Evolutionary conservation across 1,284 basidiomycete genomes (phyloP).

Genomic region (Leccinum pallidistipes): DNA sequence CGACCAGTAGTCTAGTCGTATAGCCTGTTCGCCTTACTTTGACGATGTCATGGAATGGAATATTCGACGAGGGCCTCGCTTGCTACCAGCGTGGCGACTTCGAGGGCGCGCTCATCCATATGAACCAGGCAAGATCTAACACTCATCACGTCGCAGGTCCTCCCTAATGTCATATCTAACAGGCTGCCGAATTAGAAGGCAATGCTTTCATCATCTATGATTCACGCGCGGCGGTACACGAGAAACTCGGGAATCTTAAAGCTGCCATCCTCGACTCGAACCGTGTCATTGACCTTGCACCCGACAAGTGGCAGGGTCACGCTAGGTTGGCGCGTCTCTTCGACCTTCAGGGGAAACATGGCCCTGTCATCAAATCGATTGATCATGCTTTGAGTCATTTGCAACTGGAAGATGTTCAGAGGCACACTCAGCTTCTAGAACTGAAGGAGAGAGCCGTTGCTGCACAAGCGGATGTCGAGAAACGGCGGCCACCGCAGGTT

Average conservation of each 20-base stretch:
- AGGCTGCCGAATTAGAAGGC: conserved; percentile 53
- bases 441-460: conserved; percentile 37
- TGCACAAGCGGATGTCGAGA: conserved; percentile 18
- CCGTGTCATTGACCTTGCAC: conserved; percentile 60
- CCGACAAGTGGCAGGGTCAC: conserved; percentile 60
- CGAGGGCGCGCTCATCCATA: conserved; percentile 41
- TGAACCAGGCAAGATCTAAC: conserved; percentile 40
- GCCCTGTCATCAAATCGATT: conserved; percentile 46
- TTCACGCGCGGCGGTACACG: conserved; percentile 65
- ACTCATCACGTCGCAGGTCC: background rate
- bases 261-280: conserved; percentile 67
- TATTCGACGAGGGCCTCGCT: conserved; percentile 43
- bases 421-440: conserved; percentile 38
- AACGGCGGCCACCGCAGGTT: conserved; percentile 10
- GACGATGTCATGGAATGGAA: conserved; percentile 36
- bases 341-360: conserved; percentile 38
- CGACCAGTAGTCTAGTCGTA: background rate
- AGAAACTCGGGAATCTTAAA: conserved; percentile 55
- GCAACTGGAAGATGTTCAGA: conserved; percentile 38
- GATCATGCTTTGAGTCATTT: conserved; percentile 45
- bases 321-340: conserved; percentile 53
- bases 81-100: conserved; percentile 42
- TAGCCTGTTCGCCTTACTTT: background rate
- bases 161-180: background rate
- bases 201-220: conserved; percentile 56